Evolutionary conservation across 495 filamentous ascomycete species (phyloP).

Genomic region (Physcia stellaris): DNA sequence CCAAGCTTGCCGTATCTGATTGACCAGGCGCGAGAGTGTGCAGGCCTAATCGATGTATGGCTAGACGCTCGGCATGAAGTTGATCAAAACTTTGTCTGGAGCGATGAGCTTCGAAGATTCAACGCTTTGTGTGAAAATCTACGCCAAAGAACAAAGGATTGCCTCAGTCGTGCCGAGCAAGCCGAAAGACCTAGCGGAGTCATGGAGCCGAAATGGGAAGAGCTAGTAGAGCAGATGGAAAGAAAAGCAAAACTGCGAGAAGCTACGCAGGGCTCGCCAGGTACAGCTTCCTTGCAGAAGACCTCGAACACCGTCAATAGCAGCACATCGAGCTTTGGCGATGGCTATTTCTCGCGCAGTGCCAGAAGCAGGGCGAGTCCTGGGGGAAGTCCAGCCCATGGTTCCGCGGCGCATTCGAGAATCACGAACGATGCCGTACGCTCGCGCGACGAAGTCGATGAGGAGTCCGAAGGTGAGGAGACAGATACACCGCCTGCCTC

Average conservation of each 20-base stretch:
- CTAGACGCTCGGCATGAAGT: conserved; percentile 39
- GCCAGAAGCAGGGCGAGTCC: conserved; percentile 24
- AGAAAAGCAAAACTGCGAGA: conserved; percentile 26
- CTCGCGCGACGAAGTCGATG: conserved; percentile 19
- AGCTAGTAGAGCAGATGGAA: conserved; percentile 57
- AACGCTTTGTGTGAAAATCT: conserved; percentile 61
- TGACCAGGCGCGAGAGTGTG: conserved; percentile 78
- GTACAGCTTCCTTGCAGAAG: conserved; percentile 14
- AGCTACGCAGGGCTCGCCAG: conserved; percentile 11
- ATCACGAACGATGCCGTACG: conserved; percentile 22
- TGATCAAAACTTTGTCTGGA: conserved; percentile 28
- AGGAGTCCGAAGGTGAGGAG: conserved; percentile 16
- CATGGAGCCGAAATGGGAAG: conserved; percentile 54
- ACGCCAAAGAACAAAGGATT: conserved; percentile 58
- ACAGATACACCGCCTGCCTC: conserved; percentile 36
- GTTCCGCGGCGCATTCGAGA: too few species aligned
- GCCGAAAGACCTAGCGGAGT: conserved; percentile 48
- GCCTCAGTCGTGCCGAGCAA: conserved; percentile 56
- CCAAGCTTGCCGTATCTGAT: conserved; percentile 90
- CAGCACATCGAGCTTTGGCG: conserved; percentile 27
- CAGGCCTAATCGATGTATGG: conserved; percentile 82
- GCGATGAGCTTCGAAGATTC: conserved; percentile 56
- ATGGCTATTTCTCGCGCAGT: conserved; percentile 24
- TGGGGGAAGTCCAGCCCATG: conserved; percentile 1
- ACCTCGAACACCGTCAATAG: conserved; percentile 26